Conservation (phyloP, 2,329 filamentous ascomycete genomes). For the Paraconiothyrium brasiliense region DNA sequence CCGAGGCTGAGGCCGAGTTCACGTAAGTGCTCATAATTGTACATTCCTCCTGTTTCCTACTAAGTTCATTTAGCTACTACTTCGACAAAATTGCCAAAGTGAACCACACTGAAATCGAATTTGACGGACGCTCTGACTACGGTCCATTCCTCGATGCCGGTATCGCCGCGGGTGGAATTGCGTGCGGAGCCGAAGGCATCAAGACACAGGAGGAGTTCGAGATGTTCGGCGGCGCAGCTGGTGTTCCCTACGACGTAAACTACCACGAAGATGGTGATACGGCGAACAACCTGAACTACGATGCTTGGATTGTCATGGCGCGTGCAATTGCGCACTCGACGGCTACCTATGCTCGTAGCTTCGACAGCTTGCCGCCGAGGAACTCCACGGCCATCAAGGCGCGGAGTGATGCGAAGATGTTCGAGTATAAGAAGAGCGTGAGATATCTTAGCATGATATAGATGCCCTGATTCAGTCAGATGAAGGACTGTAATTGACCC, state of each 20-base stretch:
- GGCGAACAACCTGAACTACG: constrained; percentile 62
- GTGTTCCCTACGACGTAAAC: constrained; percentile 64
- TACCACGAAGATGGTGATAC: constrained; percentile 66
- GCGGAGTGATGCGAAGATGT: constrained; percentile 12
- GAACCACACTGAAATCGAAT: constrained; percentile 71
- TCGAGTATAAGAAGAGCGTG: constrained; percentile 19
- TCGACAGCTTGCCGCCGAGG: constrained; percentile 41
- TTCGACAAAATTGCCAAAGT: constrained; percentile 39
- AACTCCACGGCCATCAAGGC: constrained; percentile 30
- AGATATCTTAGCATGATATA: constrained; percentile 21
- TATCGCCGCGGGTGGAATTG: constrained; percentile 78
- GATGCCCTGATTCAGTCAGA: not conserved
- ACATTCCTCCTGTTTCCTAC: not conserved
- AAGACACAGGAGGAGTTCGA: constrained; percentile 74
- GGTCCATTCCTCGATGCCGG: constrained; percentile 77
- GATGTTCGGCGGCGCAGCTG: constrained; percentile 76
- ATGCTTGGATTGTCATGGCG: constrained; percentile 64
- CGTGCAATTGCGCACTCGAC: constrained; percentile 66
- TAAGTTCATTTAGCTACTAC: constrained; percentile 29
- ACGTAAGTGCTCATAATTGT: not conserved
- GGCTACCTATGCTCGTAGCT: constrained; percentile 46
- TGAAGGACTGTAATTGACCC: not conserved
- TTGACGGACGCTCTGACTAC: constrained; percentile 83
- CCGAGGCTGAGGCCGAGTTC: constrained; percentile 72
- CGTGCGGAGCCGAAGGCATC: constrained; percentile 79